phyloP scores from a whole-genome alignment of 495 filamentous ascomycete genomes.

The Penicillium maclennaniae region DNA sequence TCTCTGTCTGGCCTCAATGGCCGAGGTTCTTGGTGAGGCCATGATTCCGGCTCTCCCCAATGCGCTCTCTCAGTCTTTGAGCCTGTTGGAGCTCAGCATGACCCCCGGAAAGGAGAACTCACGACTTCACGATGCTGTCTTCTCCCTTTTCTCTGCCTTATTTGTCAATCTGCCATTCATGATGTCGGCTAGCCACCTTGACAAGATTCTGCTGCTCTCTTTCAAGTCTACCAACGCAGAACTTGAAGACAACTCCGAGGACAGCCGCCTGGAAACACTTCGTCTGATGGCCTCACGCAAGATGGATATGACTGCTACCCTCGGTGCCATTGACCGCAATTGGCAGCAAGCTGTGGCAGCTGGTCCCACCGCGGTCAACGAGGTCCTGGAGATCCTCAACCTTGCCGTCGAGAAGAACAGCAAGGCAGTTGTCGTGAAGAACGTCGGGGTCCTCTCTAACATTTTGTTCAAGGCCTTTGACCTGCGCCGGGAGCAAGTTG shows the following conservation, averaged over 20 bases:
- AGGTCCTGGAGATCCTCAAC: slow-evolving; percentile 62
- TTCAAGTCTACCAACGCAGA: slow-evolving; percentile 61
- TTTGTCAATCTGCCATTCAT: slow-evolving; percentile 81
- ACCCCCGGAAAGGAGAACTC: slow-evolving; percentile 46
- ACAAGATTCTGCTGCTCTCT: slow-evolving; percentile 63
- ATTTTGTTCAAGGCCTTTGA: slow-evolving; percentile 72
- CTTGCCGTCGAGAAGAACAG: slow-evolving; percentile 69
- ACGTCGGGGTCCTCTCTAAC: slow-evolving; percentile 58
- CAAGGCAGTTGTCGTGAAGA: slow-evolving; percentile 69
- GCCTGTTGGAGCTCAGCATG: slow-evolving; percentile 62
- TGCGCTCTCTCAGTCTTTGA: slow-evolving; percentile 65
- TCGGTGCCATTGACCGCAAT: slow-evolving; percentile 65
- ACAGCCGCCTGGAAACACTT: slow-evolving; percentile 65
- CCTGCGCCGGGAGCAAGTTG: slow-evolving; percentile 55
- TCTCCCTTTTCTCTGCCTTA: slow-evolving; percentile 72
- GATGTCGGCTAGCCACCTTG: slow-evolving; percentile 68
- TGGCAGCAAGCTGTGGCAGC: slow-evolving; percentile 58
- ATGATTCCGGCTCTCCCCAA: slow-evolving; percentile 79
- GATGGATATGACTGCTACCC: slow-evolving; percentile 63
- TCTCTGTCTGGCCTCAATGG: slow-evolving; percentile 82
- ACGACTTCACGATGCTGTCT: slow-evolving; percentile 75
- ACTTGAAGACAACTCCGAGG: slow-evolving; percentile 51
- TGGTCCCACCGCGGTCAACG: slow-evolving; percentile 59
- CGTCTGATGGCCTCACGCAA: slow-evolving; percentile 62
- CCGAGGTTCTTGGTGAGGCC: slow-evolving; percentile 78